These are phyloP conservation scores for Chaetomidium leptoderma DNA, from an alignment of 495 filamentous ascomycete species.

Conservation along the genomic window DNA sequence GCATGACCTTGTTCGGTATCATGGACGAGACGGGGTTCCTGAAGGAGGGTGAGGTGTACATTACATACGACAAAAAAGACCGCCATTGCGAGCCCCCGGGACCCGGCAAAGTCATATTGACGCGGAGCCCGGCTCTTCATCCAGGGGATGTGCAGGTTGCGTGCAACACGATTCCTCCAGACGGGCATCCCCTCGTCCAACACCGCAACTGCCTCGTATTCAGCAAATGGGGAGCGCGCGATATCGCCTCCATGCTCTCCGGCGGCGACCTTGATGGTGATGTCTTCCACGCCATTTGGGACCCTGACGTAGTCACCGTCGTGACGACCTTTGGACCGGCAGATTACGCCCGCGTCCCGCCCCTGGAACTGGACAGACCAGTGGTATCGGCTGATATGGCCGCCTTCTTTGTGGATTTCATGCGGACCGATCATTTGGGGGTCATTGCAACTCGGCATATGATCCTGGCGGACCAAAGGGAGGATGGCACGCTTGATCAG, in stretches of 20 bases:
- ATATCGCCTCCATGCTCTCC: conserved; percentile 69
- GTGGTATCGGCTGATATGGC: conserved; percentile 62
- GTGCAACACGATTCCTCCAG: conserved; percentile 48
- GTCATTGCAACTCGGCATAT: conserved; percentile 64
- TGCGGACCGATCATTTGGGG: conserved; percentile 69
- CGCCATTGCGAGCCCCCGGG: conserved; percentile 24
- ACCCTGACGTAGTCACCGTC: conserved; percentile 42
- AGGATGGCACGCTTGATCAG: conserved; percentile 49
- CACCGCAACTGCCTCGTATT: conserved; percentile 76
- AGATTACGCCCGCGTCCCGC: conserved; percentile 56
- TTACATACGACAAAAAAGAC: conserved; percentile 41
- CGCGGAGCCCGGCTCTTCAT: conserved; percentile 70
- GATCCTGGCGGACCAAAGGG: conserved; percentile 60
- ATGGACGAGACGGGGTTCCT: conserved; percentile 77
- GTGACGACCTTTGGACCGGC: conserved; percentile 49
- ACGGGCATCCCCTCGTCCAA: conserved; percentile 52
- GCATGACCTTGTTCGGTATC: conserved; percentile 68
- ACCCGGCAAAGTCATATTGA: conserved; percentile 47
- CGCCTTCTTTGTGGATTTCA: conserved; percentile 74
- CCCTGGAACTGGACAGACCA: conserved; percentile 52
- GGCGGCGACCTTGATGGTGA: conserved; percentile 85
- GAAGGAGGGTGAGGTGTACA: conserved; percentile 62
- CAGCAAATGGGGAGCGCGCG: conserved; percentile 60
- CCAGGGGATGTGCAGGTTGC: conserved; percentile 73
- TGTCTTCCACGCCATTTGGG: conserved; percentile 70